phyloP scores from a whole-genome alignment of 1,139 yeast genomes.

The Sugiyamaella xylanicola region DNA sequence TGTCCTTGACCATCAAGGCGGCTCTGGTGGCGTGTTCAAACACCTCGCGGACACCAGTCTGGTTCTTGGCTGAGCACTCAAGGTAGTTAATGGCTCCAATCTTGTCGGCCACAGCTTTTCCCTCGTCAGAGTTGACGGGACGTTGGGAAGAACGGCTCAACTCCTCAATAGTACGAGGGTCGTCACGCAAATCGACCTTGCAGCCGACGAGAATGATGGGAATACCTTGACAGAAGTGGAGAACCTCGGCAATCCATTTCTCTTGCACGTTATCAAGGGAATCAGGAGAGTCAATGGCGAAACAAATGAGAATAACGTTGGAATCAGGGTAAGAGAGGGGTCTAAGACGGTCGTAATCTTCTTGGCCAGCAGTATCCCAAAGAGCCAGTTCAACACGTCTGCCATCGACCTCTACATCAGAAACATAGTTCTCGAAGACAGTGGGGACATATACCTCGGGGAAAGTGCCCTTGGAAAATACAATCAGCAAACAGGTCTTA shows the following conservation, averaged over 20 bases:
- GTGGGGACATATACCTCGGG: conserved; percentile 96
- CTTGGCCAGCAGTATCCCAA: conserved; percentile 99
- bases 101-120: conserved; percentile 77
- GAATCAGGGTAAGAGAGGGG: conserved; percentile 94
- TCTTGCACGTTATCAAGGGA: conserved; percentile 91
- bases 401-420: conserved; percentile 90
- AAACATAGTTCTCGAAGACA: conserved; percentile 91
- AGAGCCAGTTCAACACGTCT: conserved; percentile 91
- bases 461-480: conserved; percentile 89
- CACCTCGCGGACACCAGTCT: conserved; percentile 74
- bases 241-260: conserved; percentile 92
- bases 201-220: conserved; percentile 92
- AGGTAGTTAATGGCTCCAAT: conserved; percentile 82
- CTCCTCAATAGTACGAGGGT: conserved; percentile 77
- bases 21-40: conserved; percentile 93
- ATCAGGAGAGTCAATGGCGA: conserved; percentile 89
- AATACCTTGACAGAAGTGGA: conserved; percentile 93
- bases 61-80: conserved; percentile 82
- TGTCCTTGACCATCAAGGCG: conserved; percentile 65
- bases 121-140: conserved; percentile 85
- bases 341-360: conserved; percentile 93
- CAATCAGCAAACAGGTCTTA: conserved; percentile 61
- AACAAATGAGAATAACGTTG: conserved; percentile 87
- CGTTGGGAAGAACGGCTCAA: conserved; percentile 80
- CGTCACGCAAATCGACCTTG: conserved; percentile 80